phyloP scores from a whole-genome alignment of 2,329 filamentous ascomycete species.

The Fusarium sp. region DNA sequence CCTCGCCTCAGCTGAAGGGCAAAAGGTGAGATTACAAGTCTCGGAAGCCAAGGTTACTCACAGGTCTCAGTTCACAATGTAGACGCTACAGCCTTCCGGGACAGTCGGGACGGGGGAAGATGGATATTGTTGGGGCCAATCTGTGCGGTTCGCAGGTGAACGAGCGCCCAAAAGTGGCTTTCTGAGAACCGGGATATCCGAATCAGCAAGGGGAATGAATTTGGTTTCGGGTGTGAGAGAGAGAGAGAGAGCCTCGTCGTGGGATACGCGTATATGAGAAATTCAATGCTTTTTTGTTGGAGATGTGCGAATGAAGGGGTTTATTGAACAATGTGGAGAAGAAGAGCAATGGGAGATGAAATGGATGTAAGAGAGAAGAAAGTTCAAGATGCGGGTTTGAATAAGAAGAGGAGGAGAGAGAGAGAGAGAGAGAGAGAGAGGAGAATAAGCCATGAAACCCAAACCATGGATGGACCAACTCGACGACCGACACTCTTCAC shows the following conservation, averaged over 20 bases:
- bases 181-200: constrained; percentile 34
- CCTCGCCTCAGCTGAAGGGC: constrained; percentile 6
- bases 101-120: background rate
- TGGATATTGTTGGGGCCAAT: constrained; percentile 27
- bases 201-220: constrained; percentile 7
- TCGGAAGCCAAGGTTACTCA: constrained; percentile 28
- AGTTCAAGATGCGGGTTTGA: background rate
- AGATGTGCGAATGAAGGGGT: background rate
- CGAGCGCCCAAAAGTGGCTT: constrained; percentile 33
- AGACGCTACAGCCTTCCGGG: constrained; percentile 15
- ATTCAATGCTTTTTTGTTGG: background rate
- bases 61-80: constrained; percentile 5
- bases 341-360: background rate
- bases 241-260: background rate
- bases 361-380: constrained; percentile 4
- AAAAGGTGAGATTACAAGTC: constrained; percentile 28
- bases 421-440: background rate
- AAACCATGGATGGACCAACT: constrained; percentile 2
- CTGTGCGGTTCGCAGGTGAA: constrained; percentile 22
- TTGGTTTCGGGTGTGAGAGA: background rate
- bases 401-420: constrained; percentile 11
- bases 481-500: constrained; percentile 26
- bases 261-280: background rate
- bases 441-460: constrained; percentile 15
- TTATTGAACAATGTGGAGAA: background rate